These are phyloP conservation scores for Trichaptum fuscoviolaceum DNA, from an alignment of 768 basidiomycete genomes.

Conservation along the genomic window DNA sequence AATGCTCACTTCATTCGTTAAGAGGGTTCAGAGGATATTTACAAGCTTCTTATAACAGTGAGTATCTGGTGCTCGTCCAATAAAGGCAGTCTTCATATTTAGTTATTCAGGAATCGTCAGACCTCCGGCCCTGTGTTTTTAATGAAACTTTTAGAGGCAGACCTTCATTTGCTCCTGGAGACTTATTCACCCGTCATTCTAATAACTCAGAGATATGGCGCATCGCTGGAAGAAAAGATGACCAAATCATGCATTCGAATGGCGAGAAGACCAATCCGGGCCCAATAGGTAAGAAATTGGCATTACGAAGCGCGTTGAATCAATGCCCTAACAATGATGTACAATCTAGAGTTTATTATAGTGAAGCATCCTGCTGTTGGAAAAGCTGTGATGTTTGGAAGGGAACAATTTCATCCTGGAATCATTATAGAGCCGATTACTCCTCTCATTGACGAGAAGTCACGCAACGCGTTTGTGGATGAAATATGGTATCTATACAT, in stretches of 20 bases:
- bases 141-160: not conserved
- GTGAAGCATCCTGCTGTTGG: constrained; percentile 8
- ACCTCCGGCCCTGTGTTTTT: too few species aligned
- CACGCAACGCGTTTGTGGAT: not conserved
- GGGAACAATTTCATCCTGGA: constrained; percentile 14
- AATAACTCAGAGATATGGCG: constrained; percentile 27
- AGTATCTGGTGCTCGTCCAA: too few species aligned
- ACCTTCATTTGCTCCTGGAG: constrained; percentile 4
- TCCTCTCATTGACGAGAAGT: constrained; percentile 2
- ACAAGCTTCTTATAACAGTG: too few species aligned
- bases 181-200: constrained; percentile 8
- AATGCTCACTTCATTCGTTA: too few species aligned
- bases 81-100: too few species aligned
- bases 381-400: constrained; percentile 15
- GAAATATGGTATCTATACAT: not conserved
- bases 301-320: not conserved
- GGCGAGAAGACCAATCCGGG: constrained; percentile 39
- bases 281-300: constrained; percentile 16
- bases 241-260: constrained; percentile 40
- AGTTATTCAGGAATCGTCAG: too few species aligned
- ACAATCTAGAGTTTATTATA: constrained; percentile 26
- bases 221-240: constrained; percentile 34
- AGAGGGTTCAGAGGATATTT: too few species aligned
- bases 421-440: constrained; percentile 16
- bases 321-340: not conserved